Evolutionary conservation across 1,284 basidiomycete species (phyloP), one percentile per base, ranked within the genome.

Genomic region (Singerocomus inundabilis): DNA sequence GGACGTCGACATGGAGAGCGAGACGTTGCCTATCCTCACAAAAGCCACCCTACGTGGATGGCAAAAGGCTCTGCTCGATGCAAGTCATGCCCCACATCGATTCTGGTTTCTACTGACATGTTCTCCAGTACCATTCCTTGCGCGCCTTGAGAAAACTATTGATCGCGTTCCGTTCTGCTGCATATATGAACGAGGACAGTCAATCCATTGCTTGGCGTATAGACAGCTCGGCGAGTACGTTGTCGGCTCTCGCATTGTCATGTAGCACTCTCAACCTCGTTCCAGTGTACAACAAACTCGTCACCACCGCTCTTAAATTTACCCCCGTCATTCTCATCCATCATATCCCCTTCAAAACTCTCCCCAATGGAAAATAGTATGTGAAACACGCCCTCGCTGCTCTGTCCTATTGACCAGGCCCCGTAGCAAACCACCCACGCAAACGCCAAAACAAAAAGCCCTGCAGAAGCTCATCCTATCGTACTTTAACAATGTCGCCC

Each of bases 41-140:
- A 82, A 81, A 57, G 81, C 84, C 43, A 80, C 88, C 60, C 67
- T 99, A 30, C 78, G 79, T 48, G 77, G 78, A 56, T 98, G 96
- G 96, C 93, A 98, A 67, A 91, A 89, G 67, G 84, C 84, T n/a
- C 76, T 98, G 50, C 75, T 99, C 21, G 84, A 95, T 76, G 93
- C 91, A 52, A 53, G 75, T 63, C 18, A 11, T 8, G 34, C n/a
- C 5, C 28, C 24, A 39, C 16, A 43, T 25, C 16, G n/a, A 48
- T 15, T 29, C 9, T 32, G 46, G 15, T 42, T 26, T 18, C 38
- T 7, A 10, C 18, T 49, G 40, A 49, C 35, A 6, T 15, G n/a
- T 15, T 26, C 24, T 49, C 2, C 62, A 96, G 88, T 85, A 92
- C 70, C 84, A 85, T 44, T 98, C 96, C 2, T 68, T 98, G 48